Conservation (phyloP, 192 early-diverging fungal species). For the Coemansia sp. region DNA sequence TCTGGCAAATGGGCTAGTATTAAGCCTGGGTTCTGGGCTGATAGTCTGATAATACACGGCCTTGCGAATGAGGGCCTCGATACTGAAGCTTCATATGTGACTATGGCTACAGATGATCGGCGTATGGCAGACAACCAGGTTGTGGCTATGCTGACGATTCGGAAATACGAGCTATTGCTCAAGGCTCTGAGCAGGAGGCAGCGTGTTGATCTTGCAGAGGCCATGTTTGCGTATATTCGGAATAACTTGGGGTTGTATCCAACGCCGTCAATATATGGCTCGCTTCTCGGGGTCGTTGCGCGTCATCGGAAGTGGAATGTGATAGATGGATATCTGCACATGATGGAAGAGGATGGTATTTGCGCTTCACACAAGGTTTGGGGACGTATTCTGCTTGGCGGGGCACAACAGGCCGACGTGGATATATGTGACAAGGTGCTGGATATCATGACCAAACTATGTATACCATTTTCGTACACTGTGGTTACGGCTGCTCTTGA, state of each 20-base stretch:
- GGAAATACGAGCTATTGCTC: constrained; percentile 45
- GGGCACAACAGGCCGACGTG: constrained; percentile 25
- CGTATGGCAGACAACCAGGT: not conserved
- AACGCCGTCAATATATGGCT: constrained; percentile 37
- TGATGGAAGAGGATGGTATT: constrained; percentile 38
- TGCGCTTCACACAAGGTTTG: constrained; percentile 20
- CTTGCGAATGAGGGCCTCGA: constrained; percentile 36
- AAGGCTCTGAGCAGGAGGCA: constrained; percentile 34
- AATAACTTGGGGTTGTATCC: constrained; percentile 34
- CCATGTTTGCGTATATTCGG: constrained; percentile 37
- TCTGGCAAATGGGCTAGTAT: constrained; percentile 23
- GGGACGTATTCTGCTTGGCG: constrained; percentile 41
- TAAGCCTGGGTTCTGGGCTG: constrained; percentile 37
- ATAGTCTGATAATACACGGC: constrained; percentile 50
- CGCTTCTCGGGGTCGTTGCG: constrained; percentile 36
- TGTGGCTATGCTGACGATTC: constrained; percentile 33
- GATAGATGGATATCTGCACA: constrained; percentile 20
- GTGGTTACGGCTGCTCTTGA: constrained; percentile 35
- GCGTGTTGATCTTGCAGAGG: constrained; percentile 18
- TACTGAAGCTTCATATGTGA: constrained; percentile 36
- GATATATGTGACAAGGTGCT: constrained; percentile 34
- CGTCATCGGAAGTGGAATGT: constrained; percentile 15
- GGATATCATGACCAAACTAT: constrained; percentile 19
- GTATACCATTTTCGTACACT: constrained; percentile 16
- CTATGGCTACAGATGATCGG: constrained; percentile 23